Evolutionary conservation across 2,329 filamentous ascomycete species (phyloP).

Genomic region (Ustulina deusta): DNA sequence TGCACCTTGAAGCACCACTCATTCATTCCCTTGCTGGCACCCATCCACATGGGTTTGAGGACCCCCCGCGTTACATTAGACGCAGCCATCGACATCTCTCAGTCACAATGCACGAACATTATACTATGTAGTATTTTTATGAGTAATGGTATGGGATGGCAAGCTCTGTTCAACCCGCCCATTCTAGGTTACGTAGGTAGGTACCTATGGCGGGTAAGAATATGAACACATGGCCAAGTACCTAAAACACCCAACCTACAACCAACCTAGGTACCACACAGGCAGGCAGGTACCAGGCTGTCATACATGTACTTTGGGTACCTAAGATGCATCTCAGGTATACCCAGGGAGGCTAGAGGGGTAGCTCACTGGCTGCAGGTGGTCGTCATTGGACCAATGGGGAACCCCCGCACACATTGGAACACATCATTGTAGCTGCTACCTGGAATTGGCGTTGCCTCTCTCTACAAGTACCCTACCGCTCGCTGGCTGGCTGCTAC

Average conservation of each 20-base stretch:
- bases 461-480: conserved; percentile 11
- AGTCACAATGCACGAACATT: background rate
- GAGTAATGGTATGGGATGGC: background rate
- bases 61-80: conserved; percentile 4
- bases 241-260: no score
- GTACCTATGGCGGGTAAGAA: no score
- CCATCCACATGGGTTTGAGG: conserved; percentile 3
- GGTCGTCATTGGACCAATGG: conserved; percentile 34
- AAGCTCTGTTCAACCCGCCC: background rate
- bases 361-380: conserved; percentile 16
- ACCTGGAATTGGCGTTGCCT: conserved; percentile 39
- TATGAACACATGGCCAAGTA: no score
- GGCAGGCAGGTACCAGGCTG: conserved; percentile 7
- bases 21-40: background rate
- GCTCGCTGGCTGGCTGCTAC: conserved; percentile 14
- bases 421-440: conserved; percentile 42
- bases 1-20: background rate
- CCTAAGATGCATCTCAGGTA: background rate
- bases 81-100: background rate
- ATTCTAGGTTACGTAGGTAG: background rate
- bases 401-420: conserved; percentile 11
- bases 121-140: background rate
- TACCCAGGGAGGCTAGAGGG: conserved; percentile 3
- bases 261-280: background rate
- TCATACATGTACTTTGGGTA: background rate